Conservation (phyloP, 23 red algal genomes). For the Agarophyton chilense region DNA sequence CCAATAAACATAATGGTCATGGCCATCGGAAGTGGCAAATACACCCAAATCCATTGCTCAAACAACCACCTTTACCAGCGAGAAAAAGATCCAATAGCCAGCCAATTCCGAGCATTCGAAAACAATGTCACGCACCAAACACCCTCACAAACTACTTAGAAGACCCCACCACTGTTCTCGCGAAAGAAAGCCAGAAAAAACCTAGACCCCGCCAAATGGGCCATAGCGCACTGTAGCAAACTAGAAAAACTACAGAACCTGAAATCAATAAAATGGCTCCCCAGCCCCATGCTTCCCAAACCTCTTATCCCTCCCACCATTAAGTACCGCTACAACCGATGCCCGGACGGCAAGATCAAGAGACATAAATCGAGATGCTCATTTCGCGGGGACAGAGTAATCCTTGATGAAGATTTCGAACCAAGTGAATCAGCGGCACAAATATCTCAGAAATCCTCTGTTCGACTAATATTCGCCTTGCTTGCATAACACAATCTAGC, state of each 20-base stretch:
- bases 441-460: not conserved
- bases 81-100: not conserved
- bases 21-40: not conserved
- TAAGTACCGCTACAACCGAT: conserved; percentile 13
- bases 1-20: not conserved
- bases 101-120: not conserved
- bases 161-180: not conserved
- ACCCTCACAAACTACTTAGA: not conserved
- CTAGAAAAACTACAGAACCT: not conserved
- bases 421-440: conserved; percentile 14
- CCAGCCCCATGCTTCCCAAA: not conserved
- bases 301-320: not conserved
- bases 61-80: conserved; percentile 2
- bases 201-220: not conserved
- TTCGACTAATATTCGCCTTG: conserved; percentile 18
- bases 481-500: not conserved
- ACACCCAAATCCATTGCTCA: not conserved
- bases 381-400: no score
- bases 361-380: conserved; percentile 1
- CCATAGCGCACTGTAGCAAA: conserved; percentile 7
- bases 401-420: not conserved
- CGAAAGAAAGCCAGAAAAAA: not conserved
- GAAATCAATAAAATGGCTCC: conserved; percentile 8
- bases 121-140: not conserved
- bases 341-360: not conserved